A percentile compares a stretch with the other conserved stretches of the same genome.
These are phyloP conservation scores for barrel medic (Medicago truncatula) DNA, from an alignment of 306 rosid genomes.

Conservation along the genomic window MtrunA17r5.0-ANR NC_053044.1:27390001-27390500, in stretches of 20 bases:
- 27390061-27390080: no score
- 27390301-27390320: slow-evolving; percentile 48
- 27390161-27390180: not conserved
- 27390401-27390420: slow-evolving; percentile 46
- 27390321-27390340: slow-evolving; percentile 57
- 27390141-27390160: not conserved
- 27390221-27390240: slow-evolving; percentile 13
- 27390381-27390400: slow-evolving; percentile 43
- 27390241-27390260: slow-evolving; percentile 14
- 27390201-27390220: not conserved
- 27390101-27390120: no score
- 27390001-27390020: no score
- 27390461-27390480: slow-evolving; percentile 13
- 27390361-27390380: slow-evolving; percentile 47
- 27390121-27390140: no score
- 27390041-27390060: no score
- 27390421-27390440: slow-evolving; percentile 44
- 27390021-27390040: no score
- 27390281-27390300: slow-evolving; percentile 44
- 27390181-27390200: not conserved
- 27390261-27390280: slow-evolving; percentile 9
- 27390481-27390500: slow-evolving; percentile 35
- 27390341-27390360: slow-evolving; percentile 63
- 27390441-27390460: slow-evolving; percentile 36
- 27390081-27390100: no score